Percentiles rank a stretch among this genome's conserved stretches.
Evolutionary conservation across 2,329 filamentous ascomycete genomes (phyloP).

Genomic region (Monosporascus sp.): DNA sequence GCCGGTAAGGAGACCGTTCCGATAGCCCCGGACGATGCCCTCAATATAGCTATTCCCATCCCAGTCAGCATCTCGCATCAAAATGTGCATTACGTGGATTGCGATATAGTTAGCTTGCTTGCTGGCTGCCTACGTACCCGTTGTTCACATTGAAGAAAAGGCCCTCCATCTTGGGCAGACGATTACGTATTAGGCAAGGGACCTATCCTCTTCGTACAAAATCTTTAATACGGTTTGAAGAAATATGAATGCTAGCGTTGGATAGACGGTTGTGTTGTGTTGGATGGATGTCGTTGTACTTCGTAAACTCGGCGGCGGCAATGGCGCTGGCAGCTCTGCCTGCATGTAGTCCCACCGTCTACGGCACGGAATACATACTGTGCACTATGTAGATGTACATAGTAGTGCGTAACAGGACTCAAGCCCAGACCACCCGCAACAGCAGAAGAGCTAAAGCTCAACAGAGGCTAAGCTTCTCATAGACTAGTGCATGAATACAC

Average conservation of each 20-base stretch:
- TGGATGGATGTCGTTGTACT: neutral
- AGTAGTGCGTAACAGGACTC: neutral
- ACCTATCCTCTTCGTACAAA: no score
- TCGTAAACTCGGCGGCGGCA: neutral
- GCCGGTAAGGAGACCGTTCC: conserved; percentile 84
- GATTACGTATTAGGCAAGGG: no score
- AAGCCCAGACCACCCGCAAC: no score
- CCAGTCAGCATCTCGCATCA: conserved; percentile 9
- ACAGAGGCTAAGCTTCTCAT: neutral
- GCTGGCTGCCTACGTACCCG: conserved; percentile 52
- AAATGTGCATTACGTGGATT: neutral
- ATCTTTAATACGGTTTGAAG: no score
- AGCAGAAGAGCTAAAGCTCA: no score
- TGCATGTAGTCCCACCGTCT: neutral
- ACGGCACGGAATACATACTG: neutral
- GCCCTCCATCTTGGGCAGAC: conserved; percentile 65
- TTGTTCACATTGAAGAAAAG: conserved; percentile 93
- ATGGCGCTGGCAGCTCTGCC: neutral
- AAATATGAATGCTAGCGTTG: no score
- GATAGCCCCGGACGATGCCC: conserved; percentile 94
- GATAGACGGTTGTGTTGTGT: no score
- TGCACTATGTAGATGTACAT: neutral
- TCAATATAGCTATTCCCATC: conserved; percentile 74
- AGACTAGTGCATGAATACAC: no score
- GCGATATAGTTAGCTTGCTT: neutral